Conservation (phyloP, 768 basidiomycete species). For the Suillus ampliporus region DNA sequence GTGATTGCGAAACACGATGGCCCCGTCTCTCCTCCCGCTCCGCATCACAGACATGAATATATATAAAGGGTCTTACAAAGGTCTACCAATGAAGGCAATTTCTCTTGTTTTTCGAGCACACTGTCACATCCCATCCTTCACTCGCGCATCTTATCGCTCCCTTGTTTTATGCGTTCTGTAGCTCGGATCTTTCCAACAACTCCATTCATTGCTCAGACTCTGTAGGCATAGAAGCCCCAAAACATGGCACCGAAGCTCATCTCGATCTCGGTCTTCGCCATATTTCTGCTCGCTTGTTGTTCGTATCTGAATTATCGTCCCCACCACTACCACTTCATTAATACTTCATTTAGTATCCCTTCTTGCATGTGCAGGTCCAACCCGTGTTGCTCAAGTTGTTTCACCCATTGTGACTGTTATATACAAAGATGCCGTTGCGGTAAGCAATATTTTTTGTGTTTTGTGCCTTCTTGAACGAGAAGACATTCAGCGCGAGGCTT, state of each 20-base stretch:
- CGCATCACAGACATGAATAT: not conserved
- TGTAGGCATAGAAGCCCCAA: not conserved
- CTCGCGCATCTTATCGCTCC: not conserved
- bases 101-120: not conserved
- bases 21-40: not conserved
- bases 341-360: conserved; percentile 11
- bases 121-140: not conserved
- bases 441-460: not conserved
- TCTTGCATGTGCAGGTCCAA: conserved; percentile 12
- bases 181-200: not conserved
- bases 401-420: conserved; percentile 16
- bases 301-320: conserved; percentile 5
- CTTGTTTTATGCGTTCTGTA: conserved; percentile 1
- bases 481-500: conserved; percentile 12
- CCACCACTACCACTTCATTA: not conserved
- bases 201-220: not conserved
- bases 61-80: conserved; percentile 4
- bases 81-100: not conserved
- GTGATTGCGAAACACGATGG: not conserved
- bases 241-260: conserved; percentile 14
- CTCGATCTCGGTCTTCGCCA: conserved; percentile 1
- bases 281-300: conserved; percentile 15
- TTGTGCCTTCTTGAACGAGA: not conserved
- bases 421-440: conserved; percentile 17
- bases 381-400: conserved; percentile 15